These are phyloP conservation scores for Metschnikowia gruessii DNA, from an alignment of 805 yeast genomes.

Conservation along the genomic window DNA sequence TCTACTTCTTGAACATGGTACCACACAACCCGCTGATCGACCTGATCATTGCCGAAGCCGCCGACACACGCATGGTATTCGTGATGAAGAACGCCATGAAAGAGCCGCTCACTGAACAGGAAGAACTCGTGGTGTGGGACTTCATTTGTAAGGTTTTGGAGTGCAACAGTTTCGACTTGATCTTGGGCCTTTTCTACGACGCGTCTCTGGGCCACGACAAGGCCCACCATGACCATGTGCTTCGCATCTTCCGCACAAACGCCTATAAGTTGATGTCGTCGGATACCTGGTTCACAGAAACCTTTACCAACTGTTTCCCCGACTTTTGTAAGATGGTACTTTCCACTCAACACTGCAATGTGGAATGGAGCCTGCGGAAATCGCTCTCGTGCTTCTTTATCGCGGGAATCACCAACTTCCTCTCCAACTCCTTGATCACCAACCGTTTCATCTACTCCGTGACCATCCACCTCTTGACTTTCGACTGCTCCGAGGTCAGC, in stretches of 20 bases:
- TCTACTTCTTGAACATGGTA: conserved; percentile 11
- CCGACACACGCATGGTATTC: conserved; percentile 10
- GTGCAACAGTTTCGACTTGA: conserved; percentile 10
- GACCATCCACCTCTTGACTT: conserved; percentile 6
- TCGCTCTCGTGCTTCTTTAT: conserved; percentile 13
- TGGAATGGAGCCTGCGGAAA: conserved; percentile 6
- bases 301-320: conserved; percentile 12
- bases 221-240: neutral
- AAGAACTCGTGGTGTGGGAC: conserved; percentile 11
- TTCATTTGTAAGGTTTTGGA: conserved; percentile 12
- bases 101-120: conserved; percentile 9
- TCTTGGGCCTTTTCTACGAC: conserved; percentile 13
- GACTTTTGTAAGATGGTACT: conserved; percentile 4
- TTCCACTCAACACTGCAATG: conserved; percentile 3
- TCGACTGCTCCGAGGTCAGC: conserved; percentile 8
- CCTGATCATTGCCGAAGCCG: conserved; percentile 10
- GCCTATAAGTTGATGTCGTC: conserved; percentile 6
- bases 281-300: conserved; percentile 7
- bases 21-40: conserved; percentile 12
- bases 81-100: conserved; percentile 7
- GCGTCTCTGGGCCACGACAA: neutral
- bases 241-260: conserved; percentile 5
- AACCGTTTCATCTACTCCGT: conserved; percentile 11
- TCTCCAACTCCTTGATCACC: conserved; percentile 10
- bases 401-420: conserved; percentile 5